Conservation (phyloP, 257 asterid genomes). For the Apocynum venetum region DNA sequence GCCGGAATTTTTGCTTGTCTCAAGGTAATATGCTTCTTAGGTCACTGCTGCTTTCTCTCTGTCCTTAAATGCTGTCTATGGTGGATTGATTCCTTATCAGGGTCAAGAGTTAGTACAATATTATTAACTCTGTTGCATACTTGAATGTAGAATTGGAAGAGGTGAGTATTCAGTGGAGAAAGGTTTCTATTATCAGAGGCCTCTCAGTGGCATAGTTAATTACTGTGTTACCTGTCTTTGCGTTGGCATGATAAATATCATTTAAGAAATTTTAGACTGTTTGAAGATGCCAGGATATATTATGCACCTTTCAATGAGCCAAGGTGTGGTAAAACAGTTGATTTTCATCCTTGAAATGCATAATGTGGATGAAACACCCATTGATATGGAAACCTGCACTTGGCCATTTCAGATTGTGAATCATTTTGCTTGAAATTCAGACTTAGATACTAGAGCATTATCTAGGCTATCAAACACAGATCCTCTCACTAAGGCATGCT, state of each 20-base stretch:
- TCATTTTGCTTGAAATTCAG: not conserved
- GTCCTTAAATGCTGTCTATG: not conserved
- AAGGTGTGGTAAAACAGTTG: not conserved
- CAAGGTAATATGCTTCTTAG: constrained; percentile 24
- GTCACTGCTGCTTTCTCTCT: not conserved
- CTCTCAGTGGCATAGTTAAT: not conserved
- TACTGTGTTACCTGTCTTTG: not conserved
- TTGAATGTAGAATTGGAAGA: not conserved
- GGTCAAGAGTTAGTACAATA: not conserved
- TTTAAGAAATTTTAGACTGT: not conserved
- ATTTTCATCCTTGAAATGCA: not conserved
- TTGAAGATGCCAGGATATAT: not conserved
- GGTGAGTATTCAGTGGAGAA: not conserved
- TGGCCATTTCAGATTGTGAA: not conserved
- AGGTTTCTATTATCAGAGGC: not conserved
- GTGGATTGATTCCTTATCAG: not conserved
- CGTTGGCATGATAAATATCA: not conserved
- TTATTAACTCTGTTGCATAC: not conserved
- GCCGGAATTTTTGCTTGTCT: constrained; percentile 36
- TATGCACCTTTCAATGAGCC: not conserved
- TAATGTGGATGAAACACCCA: not conserved
- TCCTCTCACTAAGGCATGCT: not conserved
- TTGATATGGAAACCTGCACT: not conserved
- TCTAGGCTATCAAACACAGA: not conserved
- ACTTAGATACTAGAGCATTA: not conserved